Conservation (phyloP, 805 yeast genomes). For the Candida xyloterini region DNA sequence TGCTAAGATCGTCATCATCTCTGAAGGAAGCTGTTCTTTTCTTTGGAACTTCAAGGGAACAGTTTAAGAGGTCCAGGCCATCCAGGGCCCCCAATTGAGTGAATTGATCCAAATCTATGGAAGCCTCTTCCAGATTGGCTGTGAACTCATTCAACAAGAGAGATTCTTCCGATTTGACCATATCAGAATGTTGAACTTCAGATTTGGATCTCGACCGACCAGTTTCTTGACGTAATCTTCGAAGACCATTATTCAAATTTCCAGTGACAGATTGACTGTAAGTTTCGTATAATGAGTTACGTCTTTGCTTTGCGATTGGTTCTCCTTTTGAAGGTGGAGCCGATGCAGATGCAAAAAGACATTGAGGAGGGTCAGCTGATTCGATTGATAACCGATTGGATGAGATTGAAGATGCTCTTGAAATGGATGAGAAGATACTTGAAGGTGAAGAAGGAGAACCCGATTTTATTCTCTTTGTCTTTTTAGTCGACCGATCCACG, state of each 20-base stretch:
- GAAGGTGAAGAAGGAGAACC: conserved; percentile 28
- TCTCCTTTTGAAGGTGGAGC: conserved; percentile 19
- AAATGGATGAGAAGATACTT: conserved; percentile 28
- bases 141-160: conserved; percentile 17
- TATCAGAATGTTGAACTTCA: conserved; percentile 10
- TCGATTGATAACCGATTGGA: conserved; percentile 28
- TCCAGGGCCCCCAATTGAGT: conserved; percentile 8
- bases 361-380: conserved; percentile 21
- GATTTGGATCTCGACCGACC: conserved; percentile 18
- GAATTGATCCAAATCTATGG: background rate
- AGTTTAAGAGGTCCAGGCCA: conserved; percentile 2
- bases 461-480: conserved; percentile 23
- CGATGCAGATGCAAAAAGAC: conserved; percentile 31
- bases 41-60: conserved; percentile 5
- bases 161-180: conserved; percentile 16
- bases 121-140: conserved; percentile 22
- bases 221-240: conserved; percentile 23
- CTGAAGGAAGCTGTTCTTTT: conserved; percentile 22
- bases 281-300: conserved; percentile 26
- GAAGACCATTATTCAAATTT: conserved; percentile 25
- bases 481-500: conserved; percentile 13
- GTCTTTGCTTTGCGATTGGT: conserved; percentile 14
- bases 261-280: conserved; percentile 27
- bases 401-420: conserved; percentile 30
- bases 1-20: conserved; percentile 31